Base-by-base conservation (phyloP, 129 eudicot genomes). In the Flaveria trinervia region DNA sequence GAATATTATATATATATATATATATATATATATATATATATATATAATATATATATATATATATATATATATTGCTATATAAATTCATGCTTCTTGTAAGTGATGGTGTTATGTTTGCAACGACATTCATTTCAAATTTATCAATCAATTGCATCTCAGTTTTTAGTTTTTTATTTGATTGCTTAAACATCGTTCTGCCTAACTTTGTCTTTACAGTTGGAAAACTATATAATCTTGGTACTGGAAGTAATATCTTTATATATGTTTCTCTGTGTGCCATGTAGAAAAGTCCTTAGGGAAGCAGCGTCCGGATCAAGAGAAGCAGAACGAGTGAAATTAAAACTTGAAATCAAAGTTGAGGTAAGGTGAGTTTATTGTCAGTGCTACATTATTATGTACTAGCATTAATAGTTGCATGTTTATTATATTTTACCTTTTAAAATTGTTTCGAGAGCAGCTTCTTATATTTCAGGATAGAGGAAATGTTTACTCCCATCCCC, bases 221-320 rank as follows among this genome's bases (percentile, higher is more conserved):
- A 71, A 49, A 52, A 52, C 15, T 48, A 13, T 18, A 52, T 4
- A 57, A 44, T 6, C 41, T 26, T 10, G 18, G 56, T 54, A 15
- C 76, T 44, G 61, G 62, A 57, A 70, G 2, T 78, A 48, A 60
- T 51, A 61, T 48, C 41, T 48, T n/a, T 2, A 17, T 60, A 46
- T 23, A 39, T 73, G 69, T 45, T 65, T 57, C 26, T 64, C 41
- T 36, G 41, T 36, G 7, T 36, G 41, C 41, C 41, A 70, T 80
- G 75, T 74, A 94, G 98, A 88, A 94, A 94, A 80, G 96, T 94
- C 69, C 71, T 94, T 69, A 84, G 97, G 81, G 96, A 94, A 86
- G 86, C 96, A 62, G 98, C 97, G 81, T 85, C 97, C 33, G 98
- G 98, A 50, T 88, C 89, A 49, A 84, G 97, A 84, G 98, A 94